Percentiles rank a stretch among this genome's conserved stretches.
phyloP scores from a whole-genome alignment of 352 stramenopile genomes.

The Phytophthora citricola region DNA sequence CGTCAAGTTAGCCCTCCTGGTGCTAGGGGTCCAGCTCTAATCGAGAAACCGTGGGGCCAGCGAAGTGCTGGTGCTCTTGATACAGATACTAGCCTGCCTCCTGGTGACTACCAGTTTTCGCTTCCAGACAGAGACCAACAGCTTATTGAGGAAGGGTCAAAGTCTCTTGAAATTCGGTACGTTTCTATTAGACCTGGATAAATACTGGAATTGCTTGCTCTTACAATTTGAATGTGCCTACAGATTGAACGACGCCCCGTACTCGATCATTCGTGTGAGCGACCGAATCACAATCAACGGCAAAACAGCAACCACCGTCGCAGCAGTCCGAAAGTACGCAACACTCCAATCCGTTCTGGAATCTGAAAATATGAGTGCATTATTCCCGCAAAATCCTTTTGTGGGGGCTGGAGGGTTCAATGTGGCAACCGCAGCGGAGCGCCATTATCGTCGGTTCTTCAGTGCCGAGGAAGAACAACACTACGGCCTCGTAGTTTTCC shows the following conservation, averaged over 20 bases:
- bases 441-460: constrained; percentile 70
- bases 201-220: background rate
- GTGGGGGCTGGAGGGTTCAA: constrained; percentile 29
- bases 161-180: constrained; percentile 74
- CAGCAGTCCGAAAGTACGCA: constrained; percentile 67
- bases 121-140: constrained; percentile 48
- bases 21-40: constrained; percentile 5
- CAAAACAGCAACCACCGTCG: constrained; percentile 48
- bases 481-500: constrained; percentile 67
- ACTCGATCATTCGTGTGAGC: constrained; percentile 73
- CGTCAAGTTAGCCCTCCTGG: background rate
- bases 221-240: background rate
- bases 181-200: background rate
- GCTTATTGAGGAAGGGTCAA: constrained; percentile 54
- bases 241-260: constrained; percentile 69
- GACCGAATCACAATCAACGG: constrained; percentile 74
- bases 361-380: constrained; percentile 51
- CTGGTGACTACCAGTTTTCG: constrained; percentile 68
- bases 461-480: constrained; percentile 60
- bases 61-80: constrained; percentile 6
- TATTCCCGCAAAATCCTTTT: constrained; percentile 48
- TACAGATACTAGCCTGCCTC: constrained; percentile 25
- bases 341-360: constrained; percentile 60
- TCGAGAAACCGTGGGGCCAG: constrained; percentile 37
- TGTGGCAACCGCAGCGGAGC: constrained; percentile 36